phyloP scores from a whole-genome alignment of 495 filamentous ascomycete species.

The Penicillium flavigenum region DNA sequence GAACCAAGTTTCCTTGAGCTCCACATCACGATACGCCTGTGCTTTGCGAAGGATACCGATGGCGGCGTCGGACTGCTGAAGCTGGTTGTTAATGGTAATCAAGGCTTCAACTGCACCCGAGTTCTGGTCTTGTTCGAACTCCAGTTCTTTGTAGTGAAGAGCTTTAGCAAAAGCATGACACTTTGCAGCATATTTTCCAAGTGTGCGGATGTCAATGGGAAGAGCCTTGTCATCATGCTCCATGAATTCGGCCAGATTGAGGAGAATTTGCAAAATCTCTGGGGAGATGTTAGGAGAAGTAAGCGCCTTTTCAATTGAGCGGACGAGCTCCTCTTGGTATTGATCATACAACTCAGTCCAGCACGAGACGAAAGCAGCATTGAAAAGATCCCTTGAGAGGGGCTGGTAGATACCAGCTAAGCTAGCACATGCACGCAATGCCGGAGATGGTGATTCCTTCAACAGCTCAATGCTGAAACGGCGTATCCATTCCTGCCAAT shows the following conservation, averaged over 20 bases:
- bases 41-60: slow-evolving; percentile 95
- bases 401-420: slow-evolving; percentile 89
- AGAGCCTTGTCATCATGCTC: slow-evolving; percentile 98
- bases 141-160: slow-evolving; percentile 96
- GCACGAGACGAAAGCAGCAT: slow-evolving; percentile 96
- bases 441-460: slow-evolving; percentile 93
- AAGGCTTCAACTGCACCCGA: slow-evolving; percentile 93
- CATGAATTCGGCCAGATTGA: slow-evolving; percentile 99
- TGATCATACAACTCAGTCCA: slow-evolving; percentile 97
- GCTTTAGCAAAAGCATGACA: slow-evolving; percentile 98
- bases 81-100: slow-evolving; percentile 97
- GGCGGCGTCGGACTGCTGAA: slow-evolving; percentile 95
- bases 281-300: slow-evolving; percentile 90
- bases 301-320: slow-evolving; percentile 91
- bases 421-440: slow-evolving; percentile 86
- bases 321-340: slow-evolving; percentile 91
- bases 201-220: slow-evolving; percentile 90
- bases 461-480: slow-evolving; percentile 93
- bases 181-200: slow-evolving; percentile 89
- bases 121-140: slow-evolving; percentile 96
- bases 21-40: slow-evolving; percentile 90
- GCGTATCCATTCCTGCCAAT: slow-evolving; percentile 99
- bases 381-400: slow-evolving; percentile 90
- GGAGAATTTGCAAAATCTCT: slow-evolving; percentile 87
- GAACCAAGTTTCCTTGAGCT: slow-evolving; percentile 96